Percentiles rank a stretch among this genome's conserved stretches.
phyloP scores from a whole-genome alignment of 441 rosid genomes.

The Gossypium lobatum region DNA sequence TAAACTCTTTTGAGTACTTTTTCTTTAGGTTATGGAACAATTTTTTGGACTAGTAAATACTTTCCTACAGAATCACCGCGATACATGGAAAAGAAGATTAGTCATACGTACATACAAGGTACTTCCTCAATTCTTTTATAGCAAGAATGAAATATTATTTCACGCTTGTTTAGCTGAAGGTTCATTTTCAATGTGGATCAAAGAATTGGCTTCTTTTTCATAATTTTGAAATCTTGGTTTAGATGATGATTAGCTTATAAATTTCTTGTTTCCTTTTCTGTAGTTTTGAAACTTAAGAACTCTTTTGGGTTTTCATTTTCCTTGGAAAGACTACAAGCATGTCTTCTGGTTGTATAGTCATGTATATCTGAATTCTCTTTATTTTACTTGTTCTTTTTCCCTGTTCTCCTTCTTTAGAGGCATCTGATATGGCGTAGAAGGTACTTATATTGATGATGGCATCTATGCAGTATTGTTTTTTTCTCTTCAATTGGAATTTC shows the following conservation, averaged over 20 bases:
- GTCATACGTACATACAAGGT: slow-evolving; percentile 95
- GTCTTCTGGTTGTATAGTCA: not conserved
- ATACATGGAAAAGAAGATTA: slow-evolving; percentile 89
- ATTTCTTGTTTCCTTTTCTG: not conserved
- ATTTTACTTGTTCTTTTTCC: not conserved
- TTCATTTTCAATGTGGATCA: not conserved
- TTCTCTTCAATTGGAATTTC: not conserved
- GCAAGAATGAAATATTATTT: not conserved
- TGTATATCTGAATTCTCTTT: not conserved
- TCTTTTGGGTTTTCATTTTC: not conserved
- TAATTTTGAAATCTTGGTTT: slow-evolving; percentile 6
- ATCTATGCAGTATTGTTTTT: not conserved
- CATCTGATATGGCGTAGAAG: not conserved
- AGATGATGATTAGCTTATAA: not conserved
- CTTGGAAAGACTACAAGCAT: not conserved
- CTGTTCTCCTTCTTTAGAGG: not conserved
- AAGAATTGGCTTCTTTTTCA: not conserved
- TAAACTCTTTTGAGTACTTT: slow-evolving; percentile 7
- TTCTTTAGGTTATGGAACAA: slow-evolving; percentile 96
- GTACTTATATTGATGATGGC: not conserved
- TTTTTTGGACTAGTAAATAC: slow-evolving; percentile 93
- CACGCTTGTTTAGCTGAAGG: not conserved
- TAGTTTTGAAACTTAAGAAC: not conserved
- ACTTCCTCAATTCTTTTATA: slow-evolving; percentile 18
- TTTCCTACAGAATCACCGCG: slow-evolving; percentile 72